Evolutionary conservation across 177 flowering plant genomes (phyloP).

Genomic region (Tripterygium wilfordii): DNA sequence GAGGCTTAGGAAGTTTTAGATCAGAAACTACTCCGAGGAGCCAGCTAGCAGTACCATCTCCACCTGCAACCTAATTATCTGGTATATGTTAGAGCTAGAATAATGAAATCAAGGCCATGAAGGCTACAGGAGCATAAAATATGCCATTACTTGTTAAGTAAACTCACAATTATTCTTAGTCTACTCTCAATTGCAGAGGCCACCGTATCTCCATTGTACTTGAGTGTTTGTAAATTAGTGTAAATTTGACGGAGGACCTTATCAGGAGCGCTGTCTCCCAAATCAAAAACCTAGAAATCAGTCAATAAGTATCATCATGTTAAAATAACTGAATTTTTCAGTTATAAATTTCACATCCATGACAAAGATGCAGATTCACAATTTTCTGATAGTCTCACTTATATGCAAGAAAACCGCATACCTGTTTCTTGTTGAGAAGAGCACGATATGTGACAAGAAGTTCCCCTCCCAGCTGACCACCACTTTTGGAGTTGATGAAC

Average conservation of each 20-base stretch:
- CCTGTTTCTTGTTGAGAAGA: conserved; percentile 33
- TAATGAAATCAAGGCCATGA: no score
- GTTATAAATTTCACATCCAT: no score
- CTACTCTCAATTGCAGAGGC: conserved; percentile 24
- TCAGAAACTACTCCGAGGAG: conserved; percentile 82
- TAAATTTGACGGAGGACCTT: conserved; percentile 24
- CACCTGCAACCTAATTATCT: conserved; percentile 75
- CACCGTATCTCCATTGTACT: conserved; percentile 16
- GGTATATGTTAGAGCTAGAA: not conserved
- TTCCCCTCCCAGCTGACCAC: conserved; percentile 47
- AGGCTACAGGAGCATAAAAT: not conserved
- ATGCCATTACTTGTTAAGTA: no score
- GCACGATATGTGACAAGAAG: conserved; percentile 22
- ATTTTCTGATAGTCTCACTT: no score
- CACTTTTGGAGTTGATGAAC: conserved; percentile 61
- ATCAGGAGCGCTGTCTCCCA: conserved; percentile 31
- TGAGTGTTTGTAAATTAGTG: conserved; percentile 18
- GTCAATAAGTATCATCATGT: not conserved
- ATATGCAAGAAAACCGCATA: no score
- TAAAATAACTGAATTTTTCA: not conserved
- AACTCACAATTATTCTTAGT: conserved; percentile 68
- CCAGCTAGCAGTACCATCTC: conserved; percentile 97
- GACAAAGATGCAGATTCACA: no score
- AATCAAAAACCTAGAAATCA: conserved; percentile 30
- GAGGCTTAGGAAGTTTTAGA: conserved; percentile 73